phyloP scores from a whole-genome alignment of 768 basidiomycete species.

The Fibroporia radiculosa region DNA sequence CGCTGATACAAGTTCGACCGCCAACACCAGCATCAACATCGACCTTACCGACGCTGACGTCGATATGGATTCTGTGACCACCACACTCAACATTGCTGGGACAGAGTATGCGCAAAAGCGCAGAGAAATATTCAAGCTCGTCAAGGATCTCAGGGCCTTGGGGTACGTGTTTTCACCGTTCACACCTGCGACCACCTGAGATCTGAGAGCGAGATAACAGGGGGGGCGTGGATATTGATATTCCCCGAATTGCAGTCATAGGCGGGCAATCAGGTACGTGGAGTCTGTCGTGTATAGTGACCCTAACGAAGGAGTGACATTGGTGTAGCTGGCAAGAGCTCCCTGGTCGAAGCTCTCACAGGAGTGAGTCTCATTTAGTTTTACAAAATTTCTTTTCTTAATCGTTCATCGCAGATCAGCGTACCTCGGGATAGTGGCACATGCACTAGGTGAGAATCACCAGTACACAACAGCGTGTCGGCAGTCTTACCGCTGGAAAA shows the following conservation, averaged over 20 bases:
- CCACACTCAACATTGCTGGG: conserved; percentile 19
- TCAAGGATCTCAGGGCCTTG: conserved; percentile 30
- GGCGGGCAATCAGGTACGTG: conserved; percentile 46
- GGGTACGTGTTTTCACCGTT: conserved; percentile 24
- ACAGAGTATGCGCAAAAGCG: conserved; percentile 34
- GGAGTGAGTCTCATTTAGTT: conserved; percentile 32
- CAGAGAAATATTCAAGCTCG: conserved; percentile 31
- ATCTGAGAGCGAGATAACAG: conserved; percentile 24
- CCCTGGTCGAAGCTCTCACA: conserved; percentile 49
- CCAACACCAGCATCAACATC: no score
- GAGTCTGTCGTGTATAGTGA: neutral
- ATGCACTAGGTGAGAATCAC: conserved; percentile 38
- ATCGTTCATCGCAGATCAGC: conserved; percentile 33
- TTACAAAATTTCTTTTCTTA: neutral
- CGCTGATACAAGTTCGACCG: no score
- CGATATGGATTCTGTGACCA: no score
- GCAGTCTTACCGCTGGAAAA: no score
- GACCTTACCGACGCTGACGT: no score
- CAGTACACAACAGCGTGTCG: no score
- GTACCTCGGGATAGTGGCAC: conserved; percentile 58
- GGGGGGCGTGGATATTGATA: conserved; percentile 30
- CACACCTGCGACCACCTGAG: no score
- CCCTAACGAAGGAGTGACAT: neutral
- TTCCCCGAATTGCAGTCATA: conserved; percentile 49
- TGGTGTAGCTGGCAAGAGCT: conserved; percentile 49